Evolutionary conservation across 306 rosid genomes (phyloP), one percentile per base, ranked within the genome.

Genomic region (Corylus heterophylla): DNA sequence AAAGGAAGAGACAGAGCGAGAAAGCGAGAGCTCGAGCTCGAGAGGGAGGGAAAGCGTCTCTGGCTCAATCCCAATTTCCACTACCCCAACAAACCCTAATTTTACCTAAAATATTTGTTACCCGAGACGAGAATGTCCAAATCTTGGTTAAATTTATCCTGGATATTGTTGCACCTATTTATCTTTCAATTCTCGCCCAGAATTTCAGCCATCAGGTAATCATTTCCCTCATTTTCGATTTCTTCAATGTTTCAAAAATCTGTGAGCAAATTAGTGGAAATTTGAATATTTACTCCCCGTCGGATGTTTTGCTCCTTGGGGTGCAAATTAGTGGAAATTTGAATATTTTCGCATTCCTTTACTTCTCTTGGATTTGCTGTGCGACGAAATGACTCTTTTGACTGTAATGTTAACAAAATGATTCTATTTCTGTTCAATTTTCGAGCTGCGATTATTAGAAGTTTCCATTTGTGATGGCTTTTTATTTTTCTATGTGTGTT

Each of bases 151-250:
- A 54, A 74, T 69, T 22, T 85, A 44, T 48, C 13, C 39, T 12
- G 71, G 80, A 55, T 85, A 27, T 67, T 78, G 20, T 50, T 62
- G 20, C 51, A 74, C 22, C 50, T 85, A 4, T 74, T 85, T 18
- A 18, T 85, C 75, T 54, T 78, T 69, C 82, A 69, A 54, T 74
- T 85, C 69, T 54, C 75, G 7, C 51, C 61, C 2, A 70, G 54
- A 81, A 64, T 69, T 50, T 62, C 76, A 31, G 88, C 85, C 58
- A 78, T 85, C 83, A 85, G 85, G 85, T 78, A 35, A 54, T 63
- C 25, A 35, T 37, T 66, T 66, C 48, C 48, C 12, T 42, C n/a
- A 7, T 66, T 37, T 66, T 18, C 22, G 20, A 39, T 29, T 29
- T 27, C 39, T 13, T 13, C n/a, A 29, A 62, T 62, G 69, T 62